Evolutionary conservation across 306 rosid species (phyloP).

Genomic region (Geum urbanum): DNA sequence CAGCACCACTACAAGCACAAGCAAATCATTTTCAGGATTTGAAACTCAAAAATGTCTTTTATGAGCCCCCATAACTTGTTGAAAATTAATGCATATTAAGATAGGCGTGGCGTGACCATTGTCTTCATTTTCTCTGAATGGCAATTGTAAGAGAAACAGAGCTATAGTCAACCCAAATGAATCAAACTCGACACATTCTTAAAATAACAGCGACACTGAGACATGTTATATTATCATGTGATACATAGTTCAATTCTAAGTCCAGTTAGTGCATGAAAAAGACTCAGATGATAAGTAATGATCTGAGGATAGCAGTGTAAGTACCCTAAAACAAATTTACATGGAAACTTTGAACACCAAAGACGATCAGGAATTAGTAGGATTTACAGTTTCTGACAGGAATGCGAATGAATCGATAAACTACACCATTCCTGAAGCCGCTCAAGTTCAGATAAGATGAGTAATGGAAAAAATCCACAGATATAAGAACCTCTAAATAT

Average conservation of each 20-base stretch:
- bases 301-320: neutral
- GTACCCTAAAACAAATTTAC: neutral
- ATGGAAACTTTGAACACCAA: neutral
- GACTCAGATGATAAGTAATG: neutral
- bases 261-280: neutral
- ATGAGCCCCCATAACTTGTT: constrained; percentile 13
- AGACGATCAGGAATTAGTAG: neutral
- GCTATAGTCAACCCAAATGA: neutral
- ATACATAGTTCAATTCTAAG: neutral
- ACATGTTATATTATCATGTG: neutral
- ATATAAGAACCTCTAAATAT: neutral
- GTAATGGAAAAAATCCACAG: neutral
- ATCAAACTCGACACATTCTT: neutral
- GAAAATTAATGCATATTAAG: neutral
- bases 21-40: constrained; percentile 20
- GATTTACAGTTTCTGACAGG: neutral
- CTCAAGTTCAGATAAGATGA: neutral
- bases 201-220: neutral
- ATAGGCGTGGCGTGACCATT: neutral
- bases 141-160: neutral
- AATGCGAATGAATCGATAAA: neutral
- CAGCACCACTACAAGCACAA: constrained; percentile 80
- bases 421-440: neutral
- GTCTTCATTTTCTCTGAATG: neutral
- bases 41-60: constrained; percentile 21